phyloP scores from a whole-genome alignment of 257 asterid species.

The Solanum raphanifolium region DNA sequence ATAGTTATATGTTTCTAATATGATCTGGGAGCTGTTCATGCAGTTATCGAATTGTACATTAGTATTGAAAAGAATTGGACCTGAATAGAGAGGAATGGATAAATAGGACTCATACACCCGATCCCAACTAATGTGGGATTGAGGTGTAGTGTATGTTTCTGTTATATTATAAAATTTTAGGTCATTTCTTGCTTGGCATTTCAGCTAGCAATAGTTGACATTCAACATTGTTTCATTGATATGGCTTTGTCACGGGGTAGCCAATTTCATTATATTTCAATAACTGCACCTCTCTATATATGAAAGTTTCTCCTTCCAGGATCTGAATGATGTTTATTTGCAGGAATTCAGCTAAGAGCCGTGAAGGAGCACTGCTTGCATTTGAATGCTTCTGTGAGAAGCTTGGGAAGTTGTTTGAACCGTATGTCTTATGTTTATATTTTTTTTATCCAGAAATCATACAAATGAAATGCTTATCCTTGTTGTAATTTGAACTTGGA shows the following conservation, averaged over 20 bases:
- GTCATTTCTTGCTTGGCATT: not conserved
- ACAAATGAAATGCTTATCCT: not conserved
- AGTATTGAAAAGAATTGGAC: not conserved
- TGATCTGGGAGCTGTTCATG: not conserved
- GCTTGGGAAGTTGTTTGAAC: constrained; percentile 95
- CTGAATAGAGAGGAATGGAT: not conserved
- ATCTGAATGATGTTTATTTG: constrained; percentile 5
- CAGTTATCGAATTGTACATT: not conserved
- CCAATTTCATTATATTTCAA: not conserved
- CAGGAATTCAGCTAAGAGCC: constrained; percentile 86
- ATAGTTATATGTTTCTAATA: not conserved
- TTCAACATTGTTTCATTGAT: not conserved
- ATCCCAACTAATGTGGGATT: not conserved
- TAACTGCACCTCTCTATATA: not conserved
- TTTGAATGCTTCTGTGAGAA: constrained; percentile 94
- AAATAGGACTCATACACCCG: not conserved
- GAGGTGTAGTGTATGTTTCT: not conserved
- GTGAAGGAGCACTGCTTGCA: constrained; percentile 94
- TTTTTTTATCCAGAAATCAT: not conserved
- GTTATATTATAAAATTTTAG: not conserved
- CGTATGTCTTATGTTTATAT: constrained; percentile 43
- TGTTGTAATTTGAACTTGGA: not conserved
- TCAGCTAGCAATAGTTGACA: not conserved
- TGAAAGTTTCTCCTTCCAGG: not conserved
- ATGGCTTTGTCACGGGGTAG: not conserved